Evolutionary conservation across 495 filamentous ascomycete genomes (phyloP), one percentile per base, ranked within the genome.

Genomic region (Aspergillus cavernicola): DNA sequence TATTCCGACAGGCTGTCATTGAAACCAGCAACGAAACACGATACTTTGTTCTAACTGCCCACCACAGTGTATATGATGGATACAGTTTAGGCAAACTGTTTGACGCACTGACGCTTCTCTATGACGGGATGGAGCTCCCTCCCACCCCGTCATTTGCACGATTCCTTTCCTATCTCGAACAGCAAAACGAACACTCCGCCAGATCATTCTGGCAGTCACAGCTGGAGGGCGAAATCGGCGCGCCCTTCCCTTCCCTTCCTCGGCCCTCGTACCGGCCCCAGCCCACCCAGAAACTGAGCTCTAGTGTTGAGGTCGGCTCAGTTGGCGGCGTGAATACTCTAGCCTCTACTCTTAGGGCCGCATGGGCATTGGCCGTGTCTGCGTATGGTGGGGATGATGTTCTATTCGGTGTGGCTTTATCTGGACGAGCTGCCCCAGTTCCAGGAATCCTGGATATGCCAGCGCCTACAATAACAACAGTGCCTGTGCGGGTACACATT

Each of bases 21-120:
- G 18, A 35, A 13, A 22, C 24, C 1, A 20, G 15, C 2, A 4
- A 20, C 2, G 12, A 44, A 6, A 38, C 16, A 12, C 55, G 45
- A 6, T 57, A 71, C 46, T 75, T 84, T 31, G 70, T 80, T 7
- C 69, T 79, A 53, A 82, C 77, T 0, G 76, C 78, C 47, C 82
- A 85, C 53, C 83, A 86, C 52, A 76, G 77, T 3, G 52, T 85
- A 0, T 85, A 83, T 41, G 84, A 86, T 52, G 82, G 81, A 6
- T 83, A 79, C 75, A 78, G 69, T 16, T 71, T 81, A 61, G 68
- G 71, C 6, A 52, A 46, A 16, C 51, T 61, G 3, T 47, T 61
- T 2, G 47, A 55, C 1, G 35, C 43, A 13, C 35, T 48, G 5
- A 37, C 35, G 0, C 22, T 18, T 6, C 10, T 48, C 0, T 55